These are phyloP conservation scores for Hylodesmum podocarpum DNA, from an alignment of 306 rosid genomes.

Conservation along the genomic window DNA sequence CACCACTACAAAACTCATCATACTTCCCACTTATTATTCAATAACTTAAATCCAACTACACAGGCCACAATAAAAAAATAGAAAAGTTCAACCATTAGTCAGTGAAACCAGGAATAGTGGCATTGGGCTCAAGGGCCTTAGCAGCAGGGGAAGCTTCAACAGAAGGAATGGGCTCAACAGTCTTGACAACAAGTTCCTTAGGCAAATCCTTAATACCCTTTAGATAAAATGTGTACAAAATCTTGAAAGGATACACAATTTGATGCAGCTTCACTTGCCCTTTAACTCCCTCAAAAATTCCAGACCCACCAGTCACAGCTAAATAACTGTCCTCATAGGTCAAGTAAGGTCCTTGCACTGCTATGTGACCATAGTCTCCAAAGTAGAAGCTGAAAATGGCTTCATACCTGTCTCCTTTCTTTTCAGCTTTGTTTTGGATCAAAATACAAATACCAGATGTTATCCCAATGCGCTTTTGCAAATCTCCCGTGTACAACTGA, in stretches of 20 bases:
- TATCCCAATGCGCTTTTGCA: slow-evolving; percentile 59
- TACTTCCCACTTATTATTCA: background rate
- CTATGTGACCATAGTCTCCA: slow-evolving; percentile 62
- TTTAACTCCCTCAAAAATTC: slow-evolving; percentile 55
- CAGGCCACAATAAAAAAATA: background rate
- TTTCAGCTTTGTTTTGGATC: slow-evolving; percentile 51
- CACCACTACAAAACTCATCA: background rate
- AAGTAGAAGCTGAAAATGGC: slow-evolving; percentile 64
- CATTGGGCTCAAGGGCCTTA: slow-evolving; percentile 51
- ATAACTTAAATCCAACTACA: background rate
- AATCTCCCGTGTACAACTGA: slow-evolving; percentile 54
- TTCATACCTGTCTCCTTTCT: slow-evolving; percentile 62
- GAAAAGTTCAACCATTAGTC: background rate
- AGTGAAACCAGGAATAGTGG: slow-evolving; percentile 44
- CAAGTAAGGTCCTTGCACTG: slow-evolving; percentile 57
- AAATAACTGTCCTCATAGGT: slow-evolving; percentile 59
- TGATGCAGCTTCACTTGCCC: slow-evolving; percentile 67
- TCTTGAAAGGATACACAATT: slow-evolving; percentile 54
- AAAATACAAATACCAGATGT: slow-evolving; percentile 58
- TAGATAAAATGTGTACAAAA: slow-evolving; percentile 61
- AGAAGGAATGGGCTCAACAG: slow-evolving; percentile 42
- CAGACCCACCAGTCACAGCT: slow-evolving; percentile 68
- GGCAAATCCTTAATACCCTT: slow-evolving; percentile 64
- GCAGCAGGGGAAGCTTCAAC: slow-evolving; percentile 53
- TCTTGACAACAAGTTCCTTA: slow-evolving; percentile 35